These are phyloP conservation scores for Phallus indusiatus DNA, from an alignment of 768 basidiomycete genomes.

Conservation along the genomic window DNA sequence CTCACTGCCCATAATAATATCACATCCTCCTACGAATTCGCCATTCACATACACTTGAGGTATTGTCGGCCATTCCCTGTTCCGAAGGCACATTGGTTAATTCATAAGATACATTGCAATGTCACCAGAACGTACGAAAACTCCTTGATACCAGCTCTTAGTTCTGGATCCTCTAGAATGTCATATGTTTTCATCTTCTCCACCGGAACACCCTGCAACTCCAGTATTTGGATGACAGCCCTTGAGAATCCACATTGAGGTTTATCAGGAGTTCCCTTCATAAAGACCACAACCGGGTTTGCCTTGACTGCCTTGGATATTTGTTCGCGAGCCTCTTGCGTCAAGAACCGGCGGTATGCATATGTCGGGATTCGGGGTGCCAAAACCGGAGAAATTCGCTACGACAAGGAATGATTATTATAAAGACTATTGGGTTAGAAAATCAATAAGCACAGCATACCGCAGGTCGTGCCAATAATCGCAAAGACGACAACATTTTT, in stretches of 20 bases:
- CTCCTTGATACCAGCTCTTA: slow-evolving; percentile 85
- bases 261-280: slow-evolving; percentile 86
- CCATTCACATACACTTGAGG: slow-evolving; percentile 93
- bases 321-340: slow-evolving; percentile 48
- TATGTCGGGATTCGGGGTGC: not conserved
- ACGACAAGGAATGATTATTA: not conserved
- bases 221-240: slow-evolving; percentile 85
- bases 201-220: slow-evolving; percentile 66
- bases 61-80: slow-evolving; percentile 95
- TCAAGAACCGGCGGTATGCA: slow-evolving; percentile 38
- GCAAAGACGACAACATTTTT: slow-evolving; percentile 1
- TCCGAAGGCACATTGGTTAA: not conserved
- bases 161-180: slow-evolving; percentile 76
- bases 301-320: slow-evolving; percentile 67
- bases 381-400: not conserved
- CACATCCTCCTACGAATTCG: slow-evolving; percentile 95
- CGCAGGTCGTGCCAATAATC: not conserved
- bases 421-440: not conserved
- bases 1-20: slow-evolving; percentile 86
- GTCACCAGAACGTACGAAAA: slow-evolving; percentile 70
- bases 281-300: slow-evolving; percentile 87
- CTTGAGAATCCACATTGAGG: slow-evolving; percentile 96
- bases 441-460: not conserved
- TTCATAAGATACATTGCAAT: not conserved
- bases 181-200: slow-evolving; percentile 88